phyloP scores from a whole-genome alignment of 768 basidiomycete species.

The Cystofilobasidium macerans region DNA sequence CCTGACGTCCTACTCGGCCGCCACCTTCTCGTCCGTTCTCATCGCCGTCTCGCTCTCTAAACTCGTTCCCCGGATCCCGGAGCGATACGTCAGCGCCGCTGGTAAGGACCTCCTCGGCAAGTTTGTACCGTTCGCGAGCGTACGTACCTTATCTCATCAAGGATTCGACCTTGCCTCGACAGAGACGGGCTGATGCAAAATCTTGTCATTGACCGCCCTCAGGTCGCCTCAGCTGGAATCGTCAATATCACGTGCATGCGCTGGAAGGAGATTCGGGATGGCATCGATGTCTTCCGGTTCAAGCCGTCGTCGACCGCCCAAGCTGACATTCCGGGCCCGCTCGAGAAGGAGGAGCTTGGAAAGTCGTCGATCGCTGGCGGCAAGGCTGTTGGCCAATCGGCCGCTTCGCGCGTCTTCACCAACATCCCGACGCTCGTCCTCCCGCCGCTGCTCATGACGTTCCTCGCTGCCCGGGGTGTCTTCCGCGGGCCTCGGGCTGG shows the following conservation, averaged over 20 bases:
- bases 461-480: constrained; percentile 35
- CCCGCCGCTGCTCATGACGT: constrained; percentile 40
- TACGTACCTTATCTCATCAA: constrained; percentile 20
- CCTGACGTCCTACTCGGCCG: constrained; percentile 39
- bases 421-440: constrained; percentile 42
- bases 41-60: constrained; percentile 40
- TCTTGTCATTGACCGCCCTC: background rate
- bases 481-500: constrained; percentile 38
- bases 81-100: constrained; percentile 24
- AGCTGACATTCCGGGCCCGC: no score
- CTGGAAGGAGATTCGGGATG: constrained; percentile 43
- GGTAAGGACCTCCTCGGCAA: constrained; percentile 32
- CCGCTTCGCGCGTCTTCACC: constrained; percentile 39
- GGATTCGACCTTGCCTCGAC: background rate
- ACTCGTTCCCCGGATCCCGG: constrained; percentile 37
- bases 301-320: constrained; percentile 14
- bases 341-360: constrained; percentile 36
- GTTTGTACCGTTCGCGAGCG: constrained; percentile 39
- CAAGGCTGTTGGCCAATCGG: constrained; percentile 40
- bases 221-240: constrained; percentile 2
- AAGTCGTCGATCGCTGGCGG: constrained; percentile 39
- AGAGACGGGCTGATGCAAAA: background rate
- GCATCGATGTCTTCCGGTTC: constrained; percentile 35
- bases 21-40: constrained; percentile 39
- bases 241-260: constrained; percentile 37